Conservation (phyloP, 129 eudicot species). For the Artemisia tridentata region DNA sequence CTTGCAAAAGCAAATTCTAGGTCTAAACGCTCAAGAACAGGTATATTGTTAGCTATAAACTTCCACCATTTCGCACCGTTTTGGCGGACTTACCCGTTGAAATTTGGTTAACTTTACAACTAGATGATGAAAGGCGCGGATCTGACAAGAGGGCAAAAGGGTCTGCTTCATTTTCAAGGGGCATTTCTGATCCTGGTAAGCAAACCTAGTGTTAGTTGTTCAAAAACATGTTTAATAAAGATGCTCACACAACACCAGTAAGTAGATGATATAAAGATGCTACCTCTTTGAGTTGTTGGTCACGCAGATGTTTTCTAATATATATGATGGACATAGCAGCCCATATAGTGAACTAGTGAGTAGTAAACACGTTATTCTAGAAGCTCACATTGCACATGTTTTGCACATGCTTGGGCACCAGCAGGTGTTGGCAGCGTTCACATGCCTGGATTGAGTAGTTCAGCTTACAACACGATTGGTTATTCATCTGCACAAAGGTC, state of each 20-base stretch:
- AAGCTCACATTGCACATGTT: slow-evolving; percentile 95
- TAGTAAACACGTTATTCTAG: slow-evolving; percentile 64
- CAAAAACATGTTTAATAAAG: slow-evolving; percentile 5
- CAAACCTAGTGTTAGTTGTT: slow-evolving; percentile 23
- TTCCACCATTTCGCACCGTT: background rate
- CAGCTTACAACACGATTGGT: slow-evolving; percentile 98
- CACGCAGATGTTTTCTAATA: slow-evolving; percentile 23
- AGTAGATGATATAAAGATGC: slow-evolving; percentile 17
- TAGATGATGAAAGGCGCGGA: slow-evolving; percentile 72
- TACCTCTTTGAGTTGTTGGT: slow-evolving; percentile 26
- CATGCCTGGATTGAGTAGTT: slow-evolving; percentile 96
- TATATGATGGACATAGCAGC: slow-evolving; percentile 16
- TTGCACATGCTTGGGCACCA: slow-evolving; percentile 97
- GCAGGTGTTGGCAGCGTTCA: slow-evolving; percentile 99
- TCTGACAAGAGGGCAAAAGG: slow-evolving; percentile 80
- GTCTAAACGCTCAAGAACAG: slow-evolving; percentile 87
- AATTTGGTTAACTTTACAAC: slow-evolving; percentile 20
- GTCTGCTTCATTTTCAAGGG: slow-evolving; percentile 48
- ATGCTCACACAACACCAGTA: background rate
- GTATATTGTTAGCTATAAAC: slow-evolving; percentile 30
- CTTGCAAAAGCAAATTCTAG: slow-evolving; percentile 95
- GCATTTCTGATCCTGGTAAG: slow-evolving; percentile 67
- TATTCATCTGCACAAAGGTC: slow-evolving; percentile 99
- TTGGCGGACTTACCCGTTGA: background rate
- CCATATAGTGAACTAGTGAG: slow-evolving; percentile 41